These are phyloP conservation scores for Exserohilum turcica DNA, from an alignment of 2,329 filamentous ascomycete species.

Conservation along the genomic window DNA sequence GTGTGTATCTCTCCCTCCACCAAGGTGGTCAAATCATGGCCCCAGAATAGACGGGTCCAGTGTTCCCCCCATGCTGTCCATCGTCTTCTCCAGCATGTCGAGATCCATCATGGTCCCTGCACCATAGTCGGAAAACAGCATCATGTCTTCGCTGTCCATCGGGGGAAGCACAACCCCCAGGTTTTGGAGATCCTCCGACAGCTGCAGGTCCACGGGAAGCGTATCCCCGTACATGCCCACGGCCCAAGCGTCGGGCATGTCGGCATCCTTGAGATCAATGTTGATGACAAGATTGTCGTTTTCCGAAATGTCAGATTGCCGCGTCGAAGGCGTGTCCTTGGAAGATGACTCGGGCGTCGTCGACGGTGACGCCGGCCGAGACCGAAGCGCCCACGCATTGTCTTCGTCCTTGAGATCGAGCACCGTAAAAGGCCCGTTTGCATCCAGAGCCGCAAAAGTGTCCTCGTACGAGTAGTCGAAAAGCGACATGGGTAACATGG, in stretches of 20 bases:
- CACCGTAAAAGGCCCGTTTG: slow-evolving; percentile 39
- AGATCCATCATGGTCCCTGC: slow-evolving; percentile 39
- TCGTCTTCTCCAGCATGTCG: slow-evolving; percentile 41
- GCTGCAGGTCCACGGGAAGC: slow-evolving; percentile 38
- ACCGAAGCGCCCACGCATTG: slow-evolving; percentile 41
- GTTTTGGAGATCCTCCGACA: slow-evolving; percentile 39
- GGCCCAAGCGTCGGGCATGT: slow-evolving; percentile 43
- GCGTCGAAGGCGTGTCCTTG: slow-evolving; percentile 46
- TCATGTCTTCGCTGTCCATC: slow-evolving; percentile 45
- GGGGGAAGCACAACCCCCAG: slow-evolving; percentile 40
- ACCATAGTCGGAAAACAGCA: slow-evolving; percentile 38
- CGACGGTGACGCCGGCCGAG: slow-evolving; percentile 38
- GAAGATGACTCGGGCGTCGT: slow-evolving; percentile 44
- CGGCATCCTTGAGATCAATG: slow-evolving; percentile 43
- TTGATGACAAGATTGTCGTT: slow-evolving; percentile 50
- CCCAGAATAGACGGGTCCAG: slow-evolving; percentile 26
- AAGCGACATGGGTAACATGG: slow-evolving; percentile 34
- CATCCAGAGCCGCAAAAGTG: slow-evolving; percentile 40
- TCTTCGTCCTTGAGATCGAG: slow-evolving; percentile 45
- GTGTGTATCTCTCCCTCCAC: no score
- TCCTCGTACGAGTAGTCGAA: slow-evolving; percentile 44
- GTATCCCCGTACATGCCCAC: slow-evolving; percentile 32
- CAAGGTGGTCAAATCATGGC: slow-evolving; percentile 1
- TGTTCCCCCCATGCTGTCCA: slow-evolving; percentile 35
- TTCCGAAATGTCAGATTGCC: slow-evolving; percentile 51